Conservation (phyloP, 164 flowering plant genomes). For the Echeveria elegans region DNA sequence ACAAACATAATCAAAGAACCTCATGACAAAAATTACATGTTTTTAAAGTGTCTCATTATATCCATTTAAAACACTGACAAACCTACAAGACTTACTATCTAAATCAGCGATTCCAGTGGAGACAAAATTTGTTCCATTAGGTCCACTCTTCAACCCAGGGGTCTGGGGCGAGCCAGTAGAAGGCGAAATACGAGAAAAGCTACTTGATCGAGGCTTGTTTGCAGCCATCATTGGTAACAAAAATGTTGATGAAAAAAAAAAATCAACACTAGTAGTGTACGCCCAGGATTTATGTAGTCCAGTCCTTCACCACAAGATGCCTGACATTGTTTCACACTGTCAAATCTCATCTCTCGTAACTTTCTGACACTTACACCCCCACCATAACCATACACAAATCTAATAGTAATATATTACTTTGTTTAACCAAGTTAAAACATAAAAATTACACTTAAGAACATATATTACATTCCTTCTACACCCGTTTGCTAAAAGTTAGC, state of each 20-base stretch:
- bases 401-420: too few relatives aligned
- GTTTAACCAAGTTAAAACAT: too few relatives aligned
- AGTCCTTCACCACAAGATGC: background rate
- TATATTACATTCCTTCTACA: too few relatives aligned
- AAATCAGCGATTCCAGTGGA: constrained; percentile 93
- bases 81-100: constrained; percentile 48
- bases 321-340: background rate
- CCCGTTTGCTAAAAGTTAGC: too few relatives aligned
- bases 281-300: background rate
- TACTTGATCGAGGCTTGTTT: constrained; percentile 40
- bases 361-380: background rate
- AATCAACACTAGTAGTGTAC: background rate
- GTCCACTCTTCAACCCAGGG: constrained; percentile 75
- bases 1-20: constrained; percentile 3
- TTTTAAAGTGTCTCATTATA: background rate
- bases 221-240: constrained; percentile 33
- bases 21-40: background rate
- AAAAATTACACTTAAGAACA: too few relatives aligned
- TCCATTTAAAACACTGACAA: background rate
- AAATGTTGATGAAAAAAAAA: background rate
- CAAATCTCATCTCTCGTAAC: background rate
- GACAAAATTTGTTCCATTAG: constrained; percentile 56
- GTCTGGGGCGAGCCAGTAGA: constrained; percentile 20
- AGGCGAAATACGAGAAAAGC: constrained; percentile 71
- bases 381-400: background rate